A percentile compares a stretch with the other conserved stretches of the same genome.
Conservation (phyloP, 2,329 filamentous ascomycete species). For the Corinectria fuckeliana region DNA sequence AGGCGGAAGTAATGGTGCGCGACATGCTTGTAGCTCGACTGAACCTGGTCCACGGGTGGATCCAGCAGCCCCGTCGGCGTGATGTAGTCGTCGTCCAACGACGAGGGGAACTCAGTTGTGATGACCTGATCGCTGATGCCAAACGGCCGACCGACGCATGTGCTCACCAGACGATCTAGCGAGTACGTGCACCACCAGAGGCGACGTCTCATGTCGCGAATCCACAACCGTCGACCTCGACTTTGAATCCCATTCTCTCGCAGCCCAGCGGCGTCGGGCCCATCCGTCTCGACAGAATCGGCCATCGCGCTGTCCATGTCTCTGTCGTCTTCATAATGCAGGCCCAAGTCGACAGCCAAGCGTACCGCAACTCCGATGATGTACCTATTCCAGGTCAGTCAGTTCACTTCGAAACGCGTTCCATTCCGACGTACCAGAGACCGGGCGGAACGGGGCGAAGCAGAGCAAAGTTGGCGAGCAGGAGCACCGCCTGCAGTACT, state of each 20-base stretch:
- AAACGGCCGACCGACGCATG: slow-evolving; percentile 90
- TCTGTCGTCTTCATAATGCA: slow-evolving; percentile 90
- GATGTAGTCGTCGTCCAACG: slow-evolving; percentile 88
- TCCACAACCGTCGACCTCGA: slow-evolving; percentile 78
- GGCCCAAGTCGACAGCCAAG: slow-evolving; percentile 85
- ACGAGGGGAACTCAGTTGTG: slow-evolving; percentile 91
- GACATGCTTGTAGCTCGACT: slow-evolving; percentile 87
- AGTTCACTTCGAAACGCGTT: slow-evolving; percentile 1
- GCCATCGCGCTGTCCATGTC: slow-evolving; percentile 66
- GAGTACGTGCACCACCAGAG: slow-evolving; percentile 99
- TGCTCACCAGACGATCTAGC: slow-evolving; percentile 91
- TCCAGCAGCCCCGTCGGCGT: slow-evolving; percentile 77
- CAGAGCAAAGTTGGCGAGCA: slow-evolving; percentile 90
- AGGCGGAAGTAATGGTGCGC: slow-evolving; percentile 92
- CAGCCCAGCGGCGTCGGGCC: slow-evolving; percentile 44
- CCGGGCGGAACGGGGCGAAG: slow-evolving; percentile 91
- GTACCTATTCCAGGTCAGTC: slow-evolving; percentile 60
- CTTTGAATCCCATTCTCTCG: slow-evolving; percentile 47
- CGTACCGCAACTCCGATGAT: slow-evolving; percentile 94
- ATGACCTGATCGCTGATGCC: slow-evolving; percentile 96
- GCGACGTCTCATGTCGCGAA: slow-evolving; percentile 82
- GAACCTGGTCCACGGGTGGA: slow-evolving; percentile 60
- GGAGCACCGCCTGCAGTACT: slow-evolving; percentile 89
- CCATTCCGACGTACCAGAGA: slow-evolving; percentile 66
- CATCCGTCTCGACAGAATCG: slow-evolving; percentile 46